Conservation (phyloP, 2,329 filamentous ascomycete species). For the Penicillium janthinellum region DNA sequence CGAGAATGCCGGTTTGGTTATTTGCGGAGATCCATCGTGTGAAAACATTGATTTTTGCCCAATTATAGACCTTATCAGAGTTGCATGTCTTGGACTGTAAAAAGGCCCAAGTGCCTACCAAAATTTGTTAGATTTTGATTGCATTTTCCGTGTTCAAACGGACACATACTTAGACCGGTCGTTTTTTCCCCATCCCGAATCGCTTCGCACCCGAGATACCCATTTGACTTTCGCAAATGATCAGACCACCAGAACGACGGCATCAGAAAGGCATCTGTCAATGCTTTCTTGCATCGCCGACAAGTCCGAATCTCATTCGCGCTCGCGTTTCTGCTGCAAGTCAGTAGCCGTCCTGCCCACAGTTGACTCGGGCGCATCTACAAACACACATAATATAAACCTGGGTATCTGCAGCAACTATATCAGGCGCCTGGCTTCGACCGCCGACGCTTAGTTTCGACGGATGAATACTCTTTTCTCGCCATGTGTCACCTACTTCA, state of each 20-base stretch:
- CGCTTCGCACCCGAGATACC: conserved; percentile 17
- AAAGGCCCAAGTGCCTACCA: conserved; percentile 21
- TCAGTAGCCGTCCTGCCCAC: background rate
- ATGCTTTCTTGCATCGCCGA: background rate
- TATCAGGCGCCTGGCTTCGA: background rate
- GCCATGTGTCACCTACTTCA: background rate
- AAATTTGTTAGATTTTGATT: background rate
- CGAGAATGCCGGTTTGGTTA: conserved; percentile 21
- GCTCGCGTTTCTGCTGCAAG: background rate
- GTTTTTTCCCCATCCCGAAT: background rate
- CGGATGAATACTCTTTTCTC: background rate
- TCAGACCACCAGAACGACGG: conserved; percentile 11
- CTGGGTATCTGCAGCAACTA: background rate
- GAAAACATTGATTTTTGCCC: conserved; percentile 20
- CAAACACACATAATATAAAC: conserved; percentile 2
- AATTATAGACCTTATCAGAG: conserved; percentile 4
- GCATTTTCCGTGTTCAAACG: background rate
- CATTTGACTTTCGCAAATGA: conserved; percentile 11
- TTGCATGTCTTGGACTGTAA: conserved; percentile 19
- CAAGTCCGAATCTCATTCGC: background rate
- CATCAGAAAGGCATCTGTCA: conserved; percentile 7
- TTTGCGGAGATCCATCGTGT: conserved; percentile 18
- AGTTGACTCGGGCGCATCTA: background rate
- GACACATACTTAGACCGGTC: conserved; percentile 14
- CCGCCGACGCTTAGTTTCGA: background rate